These are phyloP conservation scores for Cynara cardunculus DNA, from an alignment of 129 eudicot species.

Conservation along the genomic window DNA sequence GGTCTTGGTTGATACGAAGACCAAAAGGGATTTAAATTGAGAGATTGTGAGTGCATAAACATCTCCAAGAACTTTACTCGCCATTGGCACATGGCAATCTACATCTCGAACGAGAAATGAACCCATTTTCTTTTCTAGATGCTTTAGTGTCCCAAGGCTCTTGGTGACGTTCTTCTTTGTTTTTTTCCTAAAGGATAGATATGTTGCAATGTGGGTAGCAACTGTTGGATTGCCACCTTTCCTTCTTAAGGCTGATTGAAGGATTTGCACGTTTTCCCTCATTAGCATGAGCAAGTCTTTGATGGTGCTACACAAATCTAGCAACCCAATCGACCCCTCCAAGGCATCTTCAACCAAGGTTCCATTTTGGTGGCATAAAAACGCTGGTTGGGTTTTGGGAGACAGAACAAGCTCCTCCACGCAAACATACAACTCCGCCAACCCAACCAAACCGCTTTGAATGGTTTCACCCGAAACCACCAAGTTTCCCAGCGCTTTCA, in stretches of 20 bases:
- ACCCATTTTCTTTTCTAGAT: slow-evolving; percentile 24
- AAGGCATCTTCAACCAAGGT: slow-evolving; percentile 21
- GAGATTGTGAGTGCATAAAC: slow-evolving; percentile 5
- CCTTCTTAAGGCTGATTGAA: slow-evolving; percentile 43
- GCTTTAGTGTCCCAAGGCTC: slow-evolving; percentile 31
- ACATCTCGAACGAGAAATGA: slow-evolving; percentile 1
- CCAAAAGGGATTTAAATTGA: slow-evolving; percentile 16
- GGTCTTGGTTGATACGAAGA: neutral
- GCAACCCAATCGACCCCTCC: slow-evolving; percentile 27
- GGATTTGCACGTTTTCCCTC: slow-evolving; percentile 35
- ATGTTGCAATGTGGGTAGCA: slow-evolving; percentile 7
- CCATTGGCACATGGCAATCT: neutral
- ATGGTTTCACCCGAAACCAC: slow-evolving; percentile 8
- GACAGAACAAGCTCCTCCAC: slow-evolving; percentile 26
- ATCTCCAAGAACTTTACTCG: slow-evolving; percentile 23
- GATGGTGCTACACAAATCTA: slow-evolving; percentile 26
- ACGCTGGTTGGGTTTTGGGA: slow-evolving; percentile 25
- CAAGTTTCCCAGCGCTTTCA: slow-evolving; percentile 18
- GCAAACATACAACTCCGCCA: slow-evolving; percentile 39
- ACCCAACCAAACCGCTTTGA: slow-evolving; percentile 31
- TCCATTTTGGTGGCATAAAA: slow-evolving; percentile 14
- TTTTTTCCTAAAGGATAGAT: slow-evolving; percentile 34
- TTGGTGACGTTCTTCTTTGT: slow-evolving; percentile 26
- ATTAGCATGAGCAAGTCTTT: slow-evolving; percentile 22
- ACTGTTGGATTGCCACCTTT: slow-evolving; percentile 29